Evolutionary conservation across 129 eudicot species (phyloP), one percentile per base, ranked within the genome.

Genomic region (Arctium lappa): DNA sequence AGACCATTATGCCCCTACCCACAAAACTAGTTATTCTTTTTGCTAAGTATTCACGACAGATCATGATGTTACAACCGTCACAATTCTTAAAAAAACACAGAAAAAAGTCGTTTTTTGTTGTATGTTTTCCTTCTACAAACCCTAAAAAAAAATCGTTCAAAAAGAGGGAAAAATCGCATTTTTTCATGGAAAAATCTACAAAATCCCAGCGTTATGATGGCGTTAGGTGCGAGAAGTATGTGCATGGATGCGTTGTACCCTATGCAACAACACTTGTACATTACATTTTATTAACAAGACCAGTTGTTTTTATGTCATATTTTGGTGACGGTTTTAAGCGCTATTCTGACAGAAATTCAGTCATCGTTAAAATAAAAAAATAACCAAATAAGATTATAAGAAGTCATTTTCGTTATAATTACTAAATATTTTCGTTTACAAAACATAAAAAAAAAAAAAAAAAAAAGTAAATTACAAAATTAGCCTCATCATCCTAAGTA

Each of bases 401-500:
- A 80, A 31, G 82, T 70, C 72, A 70, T 79, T 39, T 76, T 86
- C 81, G 82, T 82, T 77, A 63, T 63, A 78, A 50, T 70, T 53
- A 27, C 78, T 70, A 18, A 73, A 65, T 22, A 48, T 69, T 76
- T 79, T 79, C 81, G 40, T 80, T 81, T 79, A 86, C 78, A 83
- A 27, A 85, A 75, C 29, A 80, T 60, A 10, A 33, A 53, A 48
- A 77, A 12, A 48, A 50, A 40, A 80, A 44, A 10, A 33, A 53
- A 48, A 77, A 12, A 48, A 50, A 40, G 46, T 79, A 15, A 37
- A 42, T 62, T 71, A 84, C 83, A 84, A 78, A 84, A 88, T 73
- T 85, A 88, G 88, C 92, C 92, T 88, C 92, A 68, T 88, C 94
- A 81, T 85, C 89, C 95, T 87, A 83, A 31, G 84, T 83, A 81